phyloP scores from a whole-genome alignment of 805 yeast genomes.

The Candida succiphila region DNA sequence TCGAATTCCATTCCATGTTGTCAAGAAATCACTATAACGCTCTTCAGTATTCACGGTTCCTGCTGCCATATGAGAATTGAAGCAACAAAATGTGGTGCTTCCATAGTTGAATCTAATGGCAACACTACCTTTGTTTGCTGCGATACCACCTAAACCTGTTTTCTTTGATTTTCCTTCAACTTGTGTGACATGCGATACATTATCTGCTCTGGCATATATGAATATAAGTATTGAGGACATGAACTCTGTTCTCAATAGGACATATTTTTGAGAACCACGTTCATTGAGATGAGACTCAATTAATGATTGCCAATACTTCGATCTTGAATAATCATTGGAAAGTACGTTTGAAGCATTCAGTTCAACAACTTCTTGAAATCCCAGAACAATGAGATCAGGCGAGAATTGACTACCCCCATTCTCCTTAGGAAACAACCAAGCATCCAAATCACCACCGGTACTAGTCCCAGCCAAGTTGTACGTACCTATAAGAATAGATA shows the following conservation, averaged over 20 bases:
- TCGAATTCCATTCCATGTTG: conserved; percentile 64
- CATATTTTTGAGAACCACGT: conserved; percentile 26
- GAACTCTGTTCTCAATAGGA: conserved; percentile 65
- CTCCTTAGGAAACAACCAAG: conserved; percentile 76
- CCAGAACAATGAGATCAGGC: conserved; percentile 83
- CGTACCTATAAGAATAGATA: conserved; percentile 71
- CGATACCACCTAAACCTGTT: conserved; percentile 93
- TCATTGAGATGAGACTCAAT: conserved; percentile 54
- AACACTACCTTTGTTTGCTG: conserved; percentile 96
- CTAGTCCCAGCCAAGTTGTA: conserved; percentile 77
- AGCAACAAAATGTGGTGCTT: conserved; percentile 67
- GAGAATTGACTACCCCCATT: conserved; percentile 34
- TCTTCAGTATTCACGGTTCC: conserved; percentile 77
- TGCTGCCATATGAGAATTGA: conserved; percentile 92
- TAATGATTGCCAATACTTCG: conserved; percentile 68
- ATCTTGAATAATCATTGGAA: conserved; percentile 72
- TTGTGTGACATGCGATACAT: conserved; percentile 47
- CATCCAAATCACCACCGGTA: conserved; percentile 45
- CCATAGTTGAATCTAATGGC: conserved; percentile 84
- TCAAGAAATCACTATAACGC: conserved; percentile 74
- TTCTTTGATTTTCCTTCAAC: conserved; percentile 94
- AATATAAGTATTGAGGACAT: conserved; percentile 61
- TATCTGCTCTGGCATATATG: conserved; percentile 47
- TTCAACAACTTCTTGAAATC: conserved; percentile 92
- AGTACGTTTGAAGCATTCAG: conserved; percentile 84